Percentiles rank a stretch among this genome's conserved stretches.
Evolutionary conservation across 257 asterid species (phyloP).

Genomic region (Capsicum pubescens): DNA sequence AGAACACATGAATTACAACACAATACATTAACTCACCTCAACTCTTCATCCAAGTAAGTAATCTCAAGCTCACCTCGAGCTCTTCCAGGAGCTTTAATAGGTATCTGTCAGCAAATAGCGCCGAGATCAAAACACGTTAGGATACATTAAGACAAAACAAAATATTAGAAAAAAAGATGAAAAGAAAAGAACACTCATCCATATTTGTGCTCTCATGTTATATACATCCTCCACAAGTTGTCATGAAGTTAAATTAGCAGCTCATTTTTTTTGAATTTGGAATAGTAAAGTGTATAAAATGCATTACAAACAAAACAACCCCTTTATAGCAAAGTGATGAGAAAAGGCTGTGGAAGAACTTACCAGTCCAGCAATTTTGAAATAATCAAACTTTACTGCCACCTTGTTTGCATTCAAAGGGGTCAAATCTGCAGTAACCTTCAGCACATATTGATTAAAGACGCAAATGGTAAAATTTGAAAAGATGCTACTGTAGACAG

Average conservation of each 20-base stretch:
- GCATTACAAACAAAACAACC: background rate
- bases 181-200: background rate
- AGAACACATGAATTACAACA: background rate
- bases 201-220: slow-evolving; percentile 2
- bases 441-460: slow-evolving; percentile 25
- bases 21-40: slow-evolving; percentile 49
- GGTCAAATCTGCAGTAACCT: slow-evolving; percentile 91
- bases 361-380: slow-evolving; percentile 85
- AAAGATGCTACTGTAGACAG: background rate
- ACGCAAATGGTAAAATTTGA: background rate
- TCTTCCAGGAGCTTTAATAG: slow-evolving; percentile 74
- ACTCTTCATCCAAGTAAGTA: slow-evolving; percentile 82
- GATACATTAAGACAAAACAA: background rate
- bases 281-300: background rate
- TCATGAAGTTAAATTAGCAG: slow-evolving; percentile 7
- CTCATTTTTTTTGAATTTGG: background rate
- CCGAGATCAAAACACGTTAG: background rate
- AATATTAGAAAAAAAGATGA: background rate
- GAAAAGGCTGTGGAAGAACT: slow-evolving; percentile 32
- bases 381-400: slow-evolving; percentile 76
- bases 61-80: slow-evolving; percentile 80
- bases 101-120: slow-evolving; percentile 46
- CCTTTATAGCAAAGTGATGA: background rate
- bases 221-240: background rate
- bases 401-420: slow-evolving; percentile 71